Percentiles rank a stretch among this genome's conserved stretches.
These are phyloP conservation scores for Gossypium mustelinum DNA, from an alignment of 345 rosid genomes.

Conservation along the genomic window DNA sequence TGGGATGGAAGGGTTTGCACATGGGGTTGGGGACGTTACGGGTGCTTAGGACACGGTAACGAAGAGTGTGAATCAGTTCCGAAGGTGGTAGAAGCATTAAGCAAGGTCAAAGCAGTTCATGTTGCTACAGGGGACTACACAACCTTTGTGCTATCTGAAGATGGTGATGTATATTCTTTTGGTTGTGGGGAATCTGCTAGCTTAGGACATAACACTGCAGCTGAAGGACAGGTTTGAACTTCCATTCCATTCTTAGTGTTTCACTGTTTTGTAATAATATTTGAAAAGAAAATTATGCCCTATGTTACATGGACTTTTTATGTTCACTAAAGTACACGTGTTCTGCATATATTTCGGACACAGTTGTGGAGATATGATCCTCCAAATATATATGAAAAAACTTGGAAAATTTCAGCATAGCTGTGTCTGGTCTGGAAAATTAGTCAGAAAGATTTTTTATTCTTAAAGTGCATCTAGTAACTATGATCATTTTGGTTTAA, in stretches of 20 bases:
- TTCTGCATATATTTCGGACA: neutral
- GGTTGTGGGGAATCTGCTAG: constrained; percentile 92
- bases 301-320: neutral
- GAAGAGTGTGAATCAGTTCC: constrained; percentile 77
- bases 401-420: neutral
- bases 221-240: constrained; percentile 58
- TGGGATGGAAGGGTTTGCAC: constrained; percentile 88
- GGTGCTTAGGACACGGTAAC: constrained; percentile 91
- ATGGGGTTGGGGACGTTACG: constrained; percentile 97
- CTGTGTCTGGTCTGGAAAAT: too few relatives aligned
- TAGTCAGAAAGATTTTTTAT: too few relatives aligned
- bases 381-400: neutral
- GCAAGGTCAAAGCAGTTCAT: constrained; percentile 67
- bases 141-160: constrained; percentile 78
- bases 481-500: neutral
- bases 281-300: neutral
- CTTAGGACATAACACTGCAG: constrained; percentile 66
- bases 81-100: constrained; percentile 73
- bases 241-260: neutral
- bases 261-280: neutral
- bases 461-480: too few relatives aligned
- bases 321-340: neutral
- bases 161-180: constrained; percentile 91
- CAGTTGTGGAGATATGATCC: neutral
- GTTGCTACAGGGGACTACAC: constrained; percentile 91